Conservation (phyloP, 345 rosid genomes). For the Gossypium herbaceum region DNA sequence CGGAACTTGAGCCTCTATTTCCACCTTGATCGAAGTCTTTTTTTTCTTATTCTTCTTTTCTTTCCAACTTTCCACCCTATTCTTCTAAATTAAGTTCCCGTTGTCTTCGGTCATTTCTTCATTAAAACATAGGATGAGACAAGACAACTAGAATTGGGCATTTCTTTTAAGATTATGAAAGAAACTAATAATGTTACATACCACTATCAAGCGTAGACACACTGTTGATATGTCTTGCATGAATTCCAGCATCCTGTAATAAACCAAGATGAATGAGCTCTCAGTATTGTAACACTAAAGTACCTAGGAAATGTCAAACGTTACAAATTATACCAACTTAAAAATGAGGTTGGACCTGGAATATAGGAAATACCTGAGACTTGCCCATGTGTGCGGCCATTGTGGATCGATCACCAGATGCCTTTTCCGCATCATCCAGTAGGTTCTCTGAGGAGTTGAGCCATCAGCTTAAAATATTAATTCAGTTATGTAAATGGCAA, state of each 20-base stretch:
- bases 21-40: slow-evolving; percentile 47
- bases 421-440: slow-evolving; percentile 52
- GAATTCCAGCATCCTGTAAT: slow-evolving; percentile 66
- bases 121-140: slow-evolving; percentile 14
- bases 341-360: neutral
- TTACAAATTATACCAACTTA: neutral
- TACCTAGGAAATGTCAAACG: neutral
- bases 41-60: slow-evolving; percentile 86
- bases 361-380: slow-evolving; percentile 40
- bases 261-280: neutral
- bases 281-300: neutral
- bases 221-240: slow-evolving; percentile 86
- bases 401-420: slow-evolving; percentile 33
- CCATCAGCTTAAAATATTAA: neutral
- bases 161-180: neutral
- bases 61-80: slow-evolving; percentile 95
- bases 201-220: slow-evolving; percentile 88
- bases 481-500: no score
- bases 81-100: slow-evolving; percentile 93
- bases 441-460: slow-evolving; percentile 44
- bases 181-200: slow-evolving; percentile 27
- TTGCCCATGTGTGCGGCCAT: slow-evolving; percentile 42
- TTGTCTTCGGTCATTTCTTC: slow-evolving; percentile 77
- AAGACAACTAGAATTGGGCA: no score
- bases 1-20: slow-evolving; percentile 61